phyloP scores from a whole-genome alignment of 352 stramenopile species.

The Globisporangium ultimum region DNA sequence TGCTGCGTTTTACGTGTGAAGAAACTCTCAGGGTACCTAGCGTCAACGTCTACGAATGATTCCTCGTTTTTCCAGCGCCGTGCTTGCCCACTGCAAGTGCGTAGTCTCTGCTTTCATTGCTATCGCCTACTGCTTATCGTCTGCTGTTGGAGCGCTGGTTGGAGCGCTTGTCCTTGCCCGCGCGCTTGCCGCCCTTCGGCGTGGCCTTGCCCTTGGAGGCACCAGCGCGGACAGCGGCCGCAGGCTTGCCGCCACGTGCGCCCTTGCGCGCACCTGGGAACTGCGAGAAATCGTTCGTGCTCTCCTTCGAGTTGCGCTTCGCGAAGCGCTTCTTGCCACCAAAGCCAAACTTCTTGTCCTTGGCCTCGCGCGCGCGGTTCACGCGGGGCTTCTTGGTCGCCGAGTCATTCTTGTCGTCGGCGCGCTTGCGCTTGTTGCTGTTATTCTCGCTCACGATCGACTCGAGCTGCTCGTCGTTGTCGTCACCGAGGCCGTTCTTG shows the following conservation, averaged over 20 bases:
- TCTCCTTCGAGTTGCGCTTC: slow-evolving; percentile 81
- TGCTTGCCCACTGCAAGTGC: too few species aligned
- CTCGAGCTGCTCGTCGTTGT: slow-evolving; percentile 66
- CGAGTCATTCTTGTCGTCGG: slow-evolving; percentile 14
- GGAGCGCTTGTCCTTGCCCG: slow-evolving; percentile 49
- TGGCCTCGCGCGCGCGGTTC: slow-evolving; percentile 66
- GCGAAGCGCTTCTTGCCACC: slow-evolving; percentile 69
- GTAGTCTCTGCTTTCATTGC: too few species aligned
- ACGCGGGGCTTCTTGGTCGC: slow-evolving; percentile 63
- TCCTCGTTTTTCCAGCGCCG: too few species aligned
- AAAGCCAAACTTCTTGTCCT: slow-evolving; percentile 85
- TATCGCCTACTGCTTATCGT: slow-evolving; percentile 26
- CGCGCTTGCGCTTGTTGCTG: slow-evolving; percentile 46
- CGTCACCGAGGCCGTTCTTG: slow-evolving; percentile 49
- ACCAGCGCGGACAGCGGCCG: slow-evolving; percentile 17
- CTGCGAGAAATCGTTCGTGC: slow-evolving; percentile 74
- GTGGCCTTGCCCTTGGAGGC: slow-evolving; percentile 18
- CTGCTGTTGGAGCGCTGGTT: slow-evolving; percentile 50
- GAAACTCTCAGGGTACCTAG: too few species aligned
- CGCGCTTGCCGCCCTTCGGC: slow-evolving; percentile 48
- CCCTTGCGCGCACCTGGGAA: slow-evolving; percentile 49
- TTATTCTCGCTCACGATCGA: slow-evolving; percentile 62
- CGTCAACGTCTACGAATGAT: too few species aligned
- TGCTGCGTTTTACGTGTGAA: too few species aligned
- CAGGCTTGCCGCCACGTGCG: slow-evolving; percentile 32